A percentile compares a stretch with the other conserved stretches of the same genome.
phyloP scores from a whole-genome alignment of 495 filamentous ascomycete species.

The Lasiosphaeris hirsuta region DNA sequence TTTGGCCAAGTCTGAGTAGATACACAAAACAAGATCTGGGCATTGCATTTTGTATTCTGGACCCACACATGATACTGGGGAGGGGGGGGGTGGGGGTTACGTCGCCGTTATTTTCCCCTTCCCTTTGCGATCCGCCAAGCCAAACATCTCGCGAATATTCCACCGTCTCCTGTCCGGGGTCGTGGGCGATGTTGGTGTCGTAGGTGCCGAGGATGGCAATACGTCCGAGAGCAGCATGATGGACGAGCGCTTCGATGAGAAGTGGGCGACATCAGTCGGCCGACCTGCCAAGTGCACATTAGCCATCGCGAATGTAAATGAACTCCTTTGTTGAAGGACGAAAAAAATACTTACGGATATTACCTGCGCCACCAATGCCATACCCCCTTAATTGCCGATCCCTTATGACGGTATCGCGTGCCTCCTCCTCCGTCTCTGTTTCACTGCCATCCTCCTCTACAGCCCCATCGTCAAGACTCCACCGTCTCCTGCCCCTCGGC shows the following conservation, averaged over 20 bases:
- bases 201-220: constrained; percentile 2
- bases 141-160: constrained; percentile 22
- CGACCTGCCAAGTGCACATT: constrained; percentile 9
- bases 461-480: constrained; percentile 15
- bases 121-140: constrained; percentile 13
- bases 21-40: too few species aligned
- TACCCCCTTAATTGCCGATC: constrained; percentile 38
- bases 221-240: constrained; percentile 10
- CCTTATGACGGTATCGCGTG: constrained; percentile 18
- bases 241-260: constrained; percentile 7
- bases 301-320: neutral
- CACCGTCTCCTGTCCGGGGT: constrained; percentile 13
- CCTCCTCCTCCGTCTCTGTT: constrained; percentile 21
- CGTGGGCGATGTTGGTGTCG: constrained; percentile 2
- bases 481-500: constrained; percentile 11
- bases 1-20: too few species aligned
- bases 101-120: constrained; percentile 2
- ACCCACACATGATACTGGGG: too few species aligned
- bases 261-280: constrained; percentile 21
- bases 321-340: neutral
- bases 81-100: too few species aligned
- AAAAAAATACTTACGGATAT: constrained; percentile 32
- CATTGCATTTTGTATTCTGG: too few species aligned
- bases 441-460: constrained; percentile 9
- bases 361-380: constrained; percentile 39